A percentile compares a stretch with the other conserved stretches of the same genome.
Conservation (phyloP, 805 yeast genomes). For the Sugiyamaella floridensis region DNA sequence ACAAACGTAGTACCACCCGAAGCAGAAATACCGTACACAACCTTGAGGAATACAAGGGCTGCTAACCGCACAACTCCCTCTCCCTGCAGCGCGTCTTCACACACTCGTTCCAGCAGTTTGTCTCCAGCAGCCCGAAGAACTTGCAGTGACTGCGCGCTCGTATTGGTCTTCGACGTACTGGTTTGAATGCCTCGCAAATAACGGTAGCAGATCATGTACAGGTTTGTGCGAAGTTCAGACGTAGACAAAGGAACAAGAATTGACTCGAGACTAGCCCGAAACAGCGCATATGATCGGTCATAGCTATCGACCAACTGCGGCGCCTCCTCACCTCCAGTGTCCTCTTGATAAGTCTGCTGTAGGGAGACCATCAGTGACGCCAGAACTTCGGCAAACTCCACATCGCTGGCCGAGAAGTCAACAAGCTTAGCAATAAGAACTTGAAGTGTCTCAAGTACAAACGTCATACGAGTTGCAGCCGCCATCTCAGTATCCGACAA, state of each 20-base stretch:
- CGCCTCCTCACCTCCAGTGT: conserved; percentile 14
- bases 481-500: conserved; percentile 54
- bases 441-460: conserved; percentile 72
- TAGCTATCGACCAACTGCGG: conserved; percentile 26
- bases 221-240: conserved; percentile 62
- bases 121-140: conserved; percentile 54
- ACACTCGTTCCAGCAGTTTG: conserved; percentile 54
- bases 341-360: conserved; percentile 54
- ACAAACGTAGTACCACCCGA: conserved; percentile 48
- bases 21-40: conserved; percentile 50
- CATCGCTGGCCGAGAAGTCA: conserved; percentile 62
- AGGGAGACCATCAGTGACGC: conserved; percentile 69
- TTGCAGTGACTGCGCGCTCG: conserved; percentile 42
- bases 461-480: conserved; percentile 43
- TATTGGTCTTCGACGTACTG: conserved; percentile 34
- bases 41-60: conserved; percentile 67
- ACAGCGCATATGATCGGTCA: conserved; percentile 58
- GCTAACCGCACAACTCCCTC: conserved; percentile 73
- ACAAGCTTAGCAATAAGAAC: conserved; percentile 67
- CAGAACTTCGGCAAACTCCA: conserved; percentile 64
- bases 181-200: conserved; percentile 39
- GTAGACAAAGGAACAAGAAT: conserved; percentile 64
- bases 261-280: conserved; percentile 69
- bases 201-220: conserved; percentile 66
- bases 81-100: conserved; percentile 72